phyloP scores from a whole-genome alignment of 2,329 filamentous ascomycete species.

The Fusarium xylarioides region DNA sequence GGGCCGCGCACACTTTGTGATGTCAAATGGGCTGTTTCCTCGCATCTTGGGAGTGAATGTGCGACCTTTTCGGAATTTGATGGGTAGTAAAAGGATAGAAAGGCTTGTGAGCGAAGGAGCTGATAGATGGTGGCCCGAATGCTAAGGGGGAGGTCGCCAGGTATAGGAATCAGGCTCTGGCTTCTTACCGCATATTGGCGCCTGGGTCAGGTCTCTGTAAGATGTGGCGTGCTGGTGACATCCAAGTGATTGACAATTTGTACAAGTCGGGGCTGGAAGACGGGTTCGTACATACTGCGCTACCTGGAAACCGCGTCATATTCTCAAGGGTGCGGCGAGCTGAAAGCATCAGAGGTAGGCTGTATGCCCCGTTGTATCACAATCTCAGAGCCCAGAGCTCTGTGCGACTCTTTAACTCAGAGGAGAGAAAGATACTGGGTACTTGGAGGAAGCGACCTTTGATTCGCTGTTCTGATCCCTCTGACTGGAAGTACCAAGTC shows the following conservation, averaged over 20 bases:
- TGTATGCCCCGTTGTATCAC: background rate
- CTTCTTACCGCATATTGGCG: background rate
- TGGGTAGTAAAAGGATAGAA: background rate
- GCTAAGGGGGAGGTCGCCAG: background rate
- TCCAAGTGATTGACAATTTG: background rate
- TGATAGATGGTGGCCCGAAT: fast-evolving
- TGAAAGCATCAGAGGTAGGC: background rate
- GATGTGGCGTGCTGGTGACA: background rate
- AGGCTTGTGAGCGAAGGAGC: background rate
- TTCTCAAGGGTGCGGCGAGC: background rate
- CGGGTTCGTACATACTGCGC: background rate
- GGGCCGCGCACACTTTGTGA: background rate
- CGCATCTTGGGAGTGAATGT: background rate
- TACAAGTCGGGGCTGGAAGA: background rate
- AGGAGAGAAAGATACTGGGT: background rate
- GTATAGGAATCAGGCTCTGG: background rate
- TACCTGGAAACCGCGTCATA: background rate
- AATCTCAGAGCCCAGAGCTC: background rate
- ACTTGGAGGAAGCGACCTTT: background rate
- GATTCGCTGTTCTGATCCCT: background rate
- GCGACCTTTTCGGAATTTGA: background rate
- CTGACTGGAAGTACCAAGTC: fast-evolving
- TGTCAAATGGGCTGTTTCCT: background rate
- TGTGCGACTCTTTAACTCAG: background rate
- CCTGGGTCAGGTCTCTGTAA: background rate